These are phyloP conservation scores for Colletotrichum sp. DNA, from an alignment of 2,329 filamentous ascomycete genomes.

Conservation along the genomic window DNA sequence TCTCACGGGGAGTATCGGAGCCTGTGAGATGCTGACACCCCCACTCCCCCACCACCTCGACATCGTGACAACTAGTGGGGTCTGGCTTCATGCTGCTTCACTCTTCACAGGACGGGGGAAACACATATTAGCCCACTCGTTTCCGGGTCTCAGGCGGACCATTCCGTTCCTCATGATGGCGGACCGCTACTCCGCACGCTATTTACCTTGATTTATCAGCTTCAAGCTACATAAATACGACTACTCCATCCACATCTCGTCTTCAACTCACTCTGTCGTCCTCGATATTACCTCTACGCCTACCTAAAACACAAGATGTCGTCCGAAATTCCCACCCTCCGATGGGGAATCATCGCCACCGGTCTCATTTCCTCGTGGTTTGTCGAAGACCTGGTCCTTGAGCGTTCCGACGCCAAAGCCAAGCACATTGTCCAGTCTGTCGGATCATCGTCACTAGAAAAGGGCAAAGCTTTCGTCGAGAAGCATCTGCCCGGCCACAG, in stretches of 20 bases:
- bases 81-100: not conserved
- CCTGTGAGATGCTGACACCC: not conserved
- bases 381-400: slow-evolving; percentile 42
- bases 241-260: not conserved
- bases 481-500: slow-evolving; percentile 31
- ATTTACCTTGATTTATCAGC: not conserved
- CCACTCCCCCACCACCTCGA: not conserved
- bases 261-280: not conserved
- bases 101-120: not conserved
- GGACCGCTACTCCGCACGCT: not conserved
- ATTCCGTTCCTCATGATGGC: not conserved
- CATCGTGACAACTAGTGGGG: not conserved
- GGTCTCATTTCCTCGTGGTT: slow-evolving; percentile 34
- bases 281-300: not conserved
- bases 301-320: not conserved
- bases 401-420: slow-evolving; percentile 37
- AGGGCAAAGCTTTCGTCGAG: slow-evolving; percentile 42
- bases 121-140: not conserved
- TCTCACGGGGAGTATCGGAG: not conserved
- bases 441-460: slow-evolving; percentile 43
- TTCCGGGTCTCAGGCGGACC: not conserved
- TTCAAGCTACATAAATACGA: not conserved
- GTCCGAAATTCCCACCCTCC: slow-evolving; percentile 25
- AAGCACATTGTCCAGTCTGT: slow-evolving; percentile 47
- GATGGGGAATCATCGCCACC: slow-evolving; percentile 37